Percentiles rank a stretch among this genome's conserved stretches.
phyloP scores from a whole-genome alignment of 768 basidiomycete genomes.

The Panus rudis region DNA sequence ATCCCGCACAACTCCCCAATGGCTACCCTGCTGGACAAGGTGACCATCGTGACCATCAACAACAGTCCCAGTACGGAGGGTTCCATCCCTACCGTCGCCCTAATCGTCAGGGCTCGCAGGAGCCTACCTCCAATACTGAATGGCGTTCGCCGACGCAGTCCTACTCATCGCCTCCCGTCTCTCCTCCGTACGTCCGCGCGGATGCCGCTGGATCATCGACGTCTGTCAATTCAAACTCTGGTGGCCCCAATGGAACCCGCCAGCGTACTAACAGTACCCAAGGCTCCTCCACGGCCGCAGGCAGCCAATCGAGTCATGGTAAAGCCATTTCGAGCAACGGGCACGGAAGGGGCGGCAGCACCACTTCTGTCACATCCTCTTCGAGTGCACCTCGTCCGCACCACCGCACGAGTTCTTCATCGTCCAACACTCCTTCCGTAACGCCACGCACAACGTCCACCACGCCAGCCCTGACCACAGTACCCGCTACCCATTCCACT shows the following conservation, averaged over 20 bases:
- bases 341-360: conserved; percentile 10
- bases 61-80: conserved; percentile 38
- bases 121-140: conserved; percentile 26
- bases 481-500: conserved; percentile 20
- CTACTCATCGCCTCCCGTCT: conserved; percentile 33
- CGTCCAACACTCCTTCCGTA: conserved; percentile 32
- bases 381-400: conserved; percentile 29
- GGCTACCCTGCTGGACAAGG: conserved; percentile 28
- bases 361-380: conserved; percentile 15
- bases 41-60: conserved; percentile 26
- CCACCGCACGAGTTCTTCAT: conserved; percentile 44
- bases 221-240: conserved; percentile 63
- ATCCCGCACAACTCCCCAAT: conserved; percentile 38
- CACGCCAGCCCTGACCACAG: conserved; percentile 14
- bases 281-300: conserved; percentile 39
- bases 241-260: conserved; percentile 40
- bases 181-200: conserved; percentile 72
- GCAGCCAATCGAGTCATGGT: conserved; percentile 12
- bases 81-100: conserved; percentile 83
- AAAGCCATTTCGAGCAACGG: conserved; percentile 16
- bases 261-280: conserved; percentile 70
- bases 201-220: conserved; percentile 77
- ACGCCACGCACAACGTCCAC: conserved; percentile 26
- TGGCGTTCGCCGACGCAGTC: conserved; percentile 34
- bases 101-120: conserved; percentile 28